phyloP scores from a whole-genome alignment of 352 stramenopile species.

The Stephanocyclus meneghinianus region DNA sequence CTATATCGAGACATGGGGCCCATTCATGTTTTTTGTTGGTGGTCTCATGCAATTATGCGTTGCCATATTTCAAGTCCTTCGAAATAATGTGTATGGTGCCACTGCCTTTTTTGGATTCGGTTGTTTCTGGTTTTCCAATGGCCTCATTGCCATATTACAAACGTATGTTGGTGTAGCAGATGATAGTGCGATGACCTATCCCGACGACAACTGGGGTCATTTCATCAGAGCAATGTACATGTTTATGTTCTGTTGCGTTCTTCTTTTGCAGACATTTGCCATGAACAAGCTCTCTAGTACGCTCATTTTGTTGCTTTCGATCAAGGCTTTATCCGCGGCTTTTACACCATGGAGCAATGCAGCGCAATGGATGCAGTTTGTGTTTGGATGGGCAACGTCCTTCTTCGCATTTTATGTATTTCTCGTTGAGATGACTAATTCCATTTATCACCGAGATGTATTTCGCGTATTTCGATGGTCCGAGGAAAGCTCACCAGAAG shows the following conservation, averaged over 20 bases:
- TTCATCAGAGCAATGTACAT: slow-evolving; percentile 40
- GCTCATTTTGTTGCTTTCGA: slow-evolving; percentile 26
- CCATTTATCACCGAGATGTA: slow-evolving; percentile 47
- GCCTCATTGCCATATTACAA: slow-evolving; percentile 22
- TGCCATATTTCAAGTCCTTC: slow-evolving; percentile 40
- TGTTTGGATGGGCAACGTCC: slow-evolving; percentile 17
- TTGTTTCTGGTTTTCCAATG: slow-evolving; percentile 41
- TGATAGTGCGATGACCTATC: background rate
- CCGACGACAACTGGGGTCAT: slow-evolving; percentile 19
- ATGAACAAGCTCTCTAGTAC: slow-evolving; percentile 37
- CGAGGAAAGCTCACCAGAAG: slow-evolving; percentile 28
- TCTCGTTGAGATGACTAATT: slow-evolving; percentile 42
- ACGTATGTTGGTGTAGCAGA: slow-evolving; percentile 19
- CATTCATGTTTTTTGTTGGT: slow-evolving; percentile 38
- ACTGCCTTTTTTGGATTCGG: slow-evolving; percentile 43
- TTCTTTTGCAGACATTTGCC: slow-evolving; percentile 31
- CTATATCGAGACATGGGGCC: slow-evolving; percentile 28
- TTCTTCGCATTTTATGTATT: slow-evolving; percentile 50
- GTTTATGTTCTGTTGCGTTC: slow-evolving; percentile 28
- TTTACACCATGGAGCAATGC: slow-evolving; percentile 21
- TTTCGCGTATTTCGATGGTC: slow-evolving; percentile 37
- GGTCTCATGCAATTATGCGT: slow-evolving; percentile 44
- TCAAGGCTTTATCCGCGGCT: slow-evolving; percentile 19
- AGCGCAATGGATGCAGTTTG: slow-evolving; percentile 29
- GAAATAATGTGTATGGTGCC: slow-evolving; percentile 54